Base-by-base conservation (phyloP, 2,329 filamentous ascomycete species). In the Mycocentrospora acerina region DNA sequence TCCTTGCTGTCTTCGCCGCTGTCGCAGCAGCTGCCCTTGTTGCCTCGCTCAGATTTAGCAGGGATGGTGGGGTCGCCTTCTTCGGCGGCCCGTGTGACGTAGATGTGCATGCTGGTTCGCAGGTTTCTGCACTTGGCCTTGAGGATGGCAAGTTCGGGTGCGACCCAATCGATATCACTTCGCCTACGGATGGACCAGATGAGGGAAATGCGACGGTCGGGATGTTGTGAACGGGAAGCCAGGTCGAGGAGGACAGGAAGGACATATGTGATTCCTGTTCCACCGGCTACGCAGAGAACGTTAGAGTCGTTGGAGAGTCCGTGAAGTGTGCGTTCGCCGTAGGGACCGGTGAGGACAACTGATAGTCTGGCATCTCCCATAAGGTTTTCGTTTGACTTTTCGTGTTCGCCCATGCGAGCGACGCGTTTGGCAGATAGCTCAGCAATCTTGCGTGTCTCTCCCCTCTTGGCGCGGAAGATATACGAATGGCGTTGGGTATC, bases 231-330 rank as follows among this genome's bases (percentile, higher is more conserved):
- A 6, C 49, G 46, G 1, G 55, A 52, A 12, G 59, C 51, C 11
- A 63, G 50, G 28, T 57, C 53, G 1, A 62, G 54, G 7, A 67
- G 53, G 8, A 67, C 54, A 10, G 65, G 65, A 9, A 68, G 57
- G n/a, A 61, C 57, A 45, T 65, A 68, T 2, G 64, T 58, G 33
- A 68, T 65, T 24, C 64, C 65, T 2, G 65, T 67, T 8, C 65
- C 65, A 16, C 65, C 65, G 10, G 65, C 63, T 10, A 68, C 59
- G 37, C 58, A 61, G 18, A 68, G 52, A 32, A 66, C 37, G 37
- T 68, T 68, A 3, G 57, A 49, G 18, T 51, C 49, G 4, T 42
- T 24, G 9, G 48, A 24, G 8, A 63, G 50, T 11, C 53, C 44
- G 27, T 42, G 47, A 25, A 59, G 55, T 7, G 57, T 60, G 12